Percentiles rank a stretch among this genome's conserved stretches.
Conservation (phyloP, 1,284 basidiomycete species). For the Puccinia novopanici region DNA sequence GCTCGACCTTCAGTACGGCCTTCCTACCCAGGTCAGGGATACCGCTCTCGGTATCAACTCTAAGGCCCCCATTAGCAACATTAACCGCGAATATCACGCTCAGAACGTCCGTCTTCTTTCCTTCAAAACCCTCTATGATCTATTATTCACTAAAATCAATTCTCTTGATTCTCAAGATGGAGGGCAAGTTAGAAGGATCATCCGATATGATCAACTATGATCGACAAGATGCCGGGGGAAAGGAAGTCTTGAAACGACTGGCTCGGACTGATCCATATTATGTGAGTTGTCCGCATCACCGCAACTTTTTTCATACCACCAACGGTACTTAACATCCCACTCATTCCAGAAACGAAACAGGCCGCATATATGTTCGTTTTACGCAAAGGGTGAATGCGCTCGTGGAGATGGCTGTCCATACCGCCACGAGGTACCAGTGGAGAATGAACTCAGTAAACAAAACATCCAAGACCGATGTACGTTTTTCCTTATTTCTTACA, state of each 20-base stretch:
- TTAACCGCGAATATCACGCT: constrained; percentile 92
- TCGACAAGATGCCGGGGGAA: constrained; percentile 66
- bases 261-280: constrained; percentile 93
- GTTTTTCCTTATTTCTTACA: constrained; percentile 34
- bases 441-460: constrained; percentile 82
- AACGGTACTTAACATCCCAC: too few species aligned
- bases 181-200: constrained; percentile 53
- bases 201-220: constrained; percentile 55
- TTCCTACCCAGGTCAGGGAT: constrained; percentile 96
- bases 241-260: constrained; percentile 91
- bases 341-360: constrained; percentile 73
- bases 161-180: constrained; percentile 27
- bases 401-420: constrained; percentile 91
- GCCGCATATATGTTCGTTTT: constrained; percentile 93
- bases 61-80: constrained; percentile 88
- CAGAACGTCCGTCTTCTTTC: constrained; percentile 70
- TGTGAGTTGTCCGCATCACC: constrained; percentile 52
- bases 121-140: neutral
- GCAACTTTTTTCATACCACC: neutral
- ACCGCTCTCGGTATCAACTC: constrained; percentile 84
- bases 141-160: neutral
- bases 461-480: constrained; percentile 81
- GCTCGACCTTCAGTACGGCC: constrained; percentile 85
- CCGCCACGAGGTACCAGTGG: constrained; percentile 83
- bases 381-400: constrained; percentile 88